Percentiles rank a stretch among this genome's conserved stretches.
These are phyloP conservation scores for Penicillium coprophilum DNA, from an alignment of 495 filamentous ascomycete species.

Conservation along the genomic window DNA sequence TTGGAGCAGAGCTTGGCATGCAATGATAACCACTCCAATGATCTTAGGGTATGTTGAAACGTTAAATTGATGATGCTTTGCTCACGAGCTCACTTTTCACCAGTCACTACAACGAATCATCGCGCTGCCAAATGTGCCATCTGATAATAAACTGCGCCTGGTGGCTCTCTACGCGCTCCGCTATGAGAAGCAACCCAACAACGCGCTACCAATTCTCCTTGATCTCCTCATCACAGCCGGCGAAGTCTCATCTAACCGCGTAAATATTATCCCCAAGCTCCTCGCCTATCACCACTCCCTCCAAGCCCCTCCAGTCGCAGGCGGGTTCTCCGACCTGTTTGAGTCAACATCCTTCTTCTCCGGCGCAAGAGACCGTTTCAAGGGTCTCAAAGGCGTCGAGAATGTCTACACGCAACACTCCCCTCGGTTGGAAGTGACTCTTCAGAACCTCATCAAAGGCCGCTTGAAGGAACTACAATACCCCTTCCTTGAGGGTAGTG, in stretches of 20 bases:
- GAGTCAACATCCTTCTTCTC: conserved; percentile 90
- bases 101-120: conserved; percentile 85
- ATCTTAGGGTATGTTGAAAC: conserved; percentile 68
- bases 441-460: conserved; percentile 92
- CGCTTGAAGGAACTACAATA: conserved; percentile 80
- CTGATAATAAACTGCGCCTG: conserved; percentile 78
- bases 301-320: conserved; percentile 65
- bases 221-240: conserved; percentile 80
- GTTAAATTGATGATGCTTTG: not conserved
- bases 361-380: conserved; percentile 83
- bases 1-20: conserved; percentile 95
- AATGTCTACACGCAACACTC: conserved; percentile 99
- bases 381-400: conserved; percentile 93
- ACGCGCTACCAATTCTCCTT: conserved; percentile 74
- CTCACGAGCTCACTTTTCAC: conserved; percentile 10
- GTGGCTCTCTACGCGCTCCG: conserved; percentile 91
- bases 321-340: conserved; percentile 85
- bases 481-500: conserved; percentile 86
- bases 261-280: conserved; percentile 72
- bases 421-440: conserved; percentile 77
- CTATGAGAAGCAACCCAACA: conserved; percentile 81
- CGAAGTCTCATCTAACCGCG: conserved; percentile 67
- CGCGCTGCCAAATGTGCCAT: conserved; percentile 66
- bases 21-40: conserved; percentile 86
- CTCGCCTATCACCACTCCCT: conserved; percentile 81